Base-by-base conservation (phyloP, 148 eudicot genomes). In the Mesembryanthemum crystallinum region DNA sequence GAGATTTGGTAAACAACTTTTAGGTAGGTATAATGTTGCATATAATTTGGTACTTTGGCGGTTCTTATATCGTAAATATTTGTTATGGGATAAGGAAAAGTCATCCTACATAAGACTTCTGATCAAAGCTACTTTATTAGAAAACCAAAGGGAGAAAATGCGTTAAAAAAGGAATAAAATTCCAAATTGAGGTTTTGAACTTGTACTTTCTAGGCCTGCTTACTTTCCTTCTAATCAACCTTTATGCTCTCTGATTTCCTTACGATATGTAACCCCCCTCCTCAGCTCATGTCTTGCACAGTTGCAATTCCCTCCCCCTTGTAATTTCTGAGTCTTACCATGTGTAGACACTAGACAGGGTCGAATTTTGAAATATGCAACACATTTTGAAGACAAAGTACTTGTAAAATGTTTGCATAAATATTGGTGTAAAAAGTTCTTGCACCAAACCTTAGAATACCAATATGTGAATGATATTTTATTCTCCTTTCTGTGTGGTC, bases 321-420 rank as follows among this genome's bases (percentile, higher is more conserved):
- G 35, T 20, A 64, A 64, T 14, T 33, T 32, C 17, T 32, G 67
- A 32, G 14, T 6, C n/a, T 12, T 76, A 67, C 29, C 67, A 67
- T 67, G 79, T 49, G 32, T 8, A 0, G 13, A 45, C 27, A 27
- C 7, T n/a, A n/a, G 20, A 7, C 0, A 21, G 4, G 43, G 8
- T 5, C 10, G 18, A 37, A 39, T 39, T 0, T 5, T 23, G 33
- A 32, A 33, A n/a, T n/a, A 65, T 35, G 10, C 3, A 0, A 0
- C 13, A 21, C 27, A 37, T 35, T 35, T 15, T 1, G 6, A 64
- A 65, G 49, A 49, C 15, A 65, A 65, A 21, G 28, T 33, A 0
- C 49, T 65, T 17, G 23, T 30, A 64, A 35, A n/a, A 5, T 63
- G 18, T 73, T 76, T 61, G 74, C 57, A 60, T 42, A 60, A 23